Conservation (phyloP, 2,329 filamentous ascomycete genomes). For the Coniella vitis region DNA sequence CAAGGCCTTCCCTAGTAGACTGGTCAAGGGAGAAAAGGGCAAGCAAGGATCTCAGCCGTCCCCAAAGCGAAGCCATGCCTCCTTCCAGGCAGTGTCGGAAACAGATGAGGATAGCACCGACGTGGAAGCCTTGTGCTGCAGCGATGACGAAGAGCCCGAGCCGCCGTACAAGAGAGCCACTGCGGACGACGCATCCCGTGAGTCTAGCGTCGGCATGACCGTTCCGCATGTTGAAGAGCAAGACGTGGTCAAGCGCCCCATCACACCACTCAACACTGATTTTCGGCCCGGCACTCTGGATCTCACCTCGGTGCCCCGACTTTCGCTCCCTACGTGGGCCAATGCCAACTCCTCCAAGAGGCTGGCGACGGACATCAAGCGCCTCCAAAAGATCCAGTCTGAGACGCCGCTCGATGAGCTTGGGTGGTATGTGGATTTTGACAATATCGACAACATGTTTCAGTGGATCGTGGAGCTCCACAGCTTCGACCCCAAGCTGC, state of each 20-base stretch:
- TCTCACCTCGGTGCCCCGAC: conserved; percentile 51
- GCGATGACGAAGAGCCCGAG: conserved; percentile 12
- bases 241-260: conserved; percentile 5
- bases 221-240: conserved; percentile 1
- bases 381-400: conserved; percentile 58
- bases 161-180: conserved; percentile 6
- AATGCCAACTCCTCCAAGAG: conserved; percentile 52
- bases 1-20: conserved; percentile 25
- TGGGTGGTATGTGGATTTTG: conserved; percentile 75
- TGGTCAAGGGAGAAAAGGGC: background rate
- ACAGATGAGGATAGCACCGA: conserved; percentile 38
- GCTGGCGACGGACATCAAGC: conserved; percentile 58
- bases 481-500: conserved; percentile 64
- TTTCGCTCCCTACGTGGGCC: conserved; percentile 61
- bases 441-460: conserved; percentile 66
- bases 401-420: conserved; percentile 55
- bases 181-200: background rate
- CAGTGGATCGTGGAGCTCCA: conserved; percentile 91
- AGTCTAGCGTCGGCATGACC: conserved; percentile 12
- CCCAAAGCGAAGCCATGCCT: conserved; percentile 10
- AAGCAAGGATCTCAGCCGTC: background rate
- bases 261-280: conserved; percentile 22
- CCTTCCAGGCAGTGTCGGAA: conserved; percentile 21
- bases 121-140: conserved; percentile 29
- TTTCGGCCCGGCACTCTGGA: conserved; percentile 65